A percentile compares a stretch with the other conserved stretches of the same genome.
phyloP scores from a whole-genome alignment of 495 filamentous ascomycete species.

The Aspergillus mulundensis region DNA sequence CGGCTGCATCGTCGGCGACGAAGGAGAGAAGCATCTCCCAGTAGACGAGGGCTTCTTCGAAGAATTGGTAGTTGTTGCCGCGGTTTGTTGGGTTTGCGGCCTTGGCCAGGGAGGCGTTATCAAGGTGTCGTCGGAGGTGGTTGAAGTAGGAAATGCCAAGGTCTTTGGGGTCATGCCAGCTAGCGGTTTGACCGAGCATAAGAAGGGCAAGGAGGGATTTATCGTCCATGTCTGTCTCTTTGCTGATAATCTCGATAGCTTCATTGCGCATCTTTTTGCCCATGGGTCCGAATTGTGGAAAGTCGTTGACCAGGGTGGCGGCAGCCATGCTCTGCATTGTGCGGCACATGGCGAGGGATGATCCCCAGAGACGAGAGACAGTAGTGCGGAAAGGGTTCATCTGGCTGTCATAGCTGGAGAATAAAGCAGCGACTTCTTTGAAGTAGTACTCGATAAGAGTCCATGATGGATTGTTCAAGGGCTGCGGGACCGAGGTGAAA shows the following conservation, averaged over 20 bases:
- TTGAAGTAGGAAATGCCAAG: constrained; percentile 51
- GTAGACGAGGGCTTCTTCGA: constrained; percentile 55
- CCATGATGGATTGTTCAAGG: constrained; percentile 46
- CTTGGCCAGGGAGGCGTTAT: constrained; percentile 21
- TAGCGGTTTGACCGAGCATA: constrained; percentile 53
- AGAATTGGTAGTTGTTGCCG: constrained; percentile 52
- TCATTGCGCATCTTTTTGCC: constrained; percentile 52
- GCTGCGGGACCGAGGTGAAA: constrained; percentile 33
- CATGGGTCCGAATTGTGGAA: constrained; percentile 49
- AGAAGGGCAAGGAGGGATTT: constrained; percentile 50
- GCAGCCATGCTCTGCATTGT: constrained; percentile 61
- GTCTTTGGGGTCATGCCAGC: constrained; percentile 54
- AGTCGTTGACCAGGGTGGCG: constrained; percentile 53
- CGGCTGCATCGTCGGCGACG: constrained; percentile 44
- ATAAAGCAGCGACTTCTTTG: constrained; percentile 53
- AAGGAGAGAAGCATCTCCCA: constrained; percentile 60
- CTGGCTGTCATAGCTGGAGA: constrained; percentile 56
- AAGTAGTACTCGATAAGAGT: constrained; percentile 59
- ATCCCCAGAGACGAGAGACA: constrained; percentile 52
- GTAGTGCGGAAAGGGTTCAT: constrained; percentile 57
- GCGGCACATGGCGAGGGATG: constrained; percentile 53
- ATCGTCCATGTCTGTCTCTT: constrained; percentile 41
- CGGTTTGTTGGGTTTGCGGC: constrained; percentile 7
- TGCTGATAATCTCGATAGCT: constrained; percentile 44
- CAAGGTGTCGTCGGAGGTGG: constrained; percentile 41